phyloP scores from a whole-genome alignment of 495 filamentous ascomycete species.

The Barbatosphaeria neglecta region DNA sequence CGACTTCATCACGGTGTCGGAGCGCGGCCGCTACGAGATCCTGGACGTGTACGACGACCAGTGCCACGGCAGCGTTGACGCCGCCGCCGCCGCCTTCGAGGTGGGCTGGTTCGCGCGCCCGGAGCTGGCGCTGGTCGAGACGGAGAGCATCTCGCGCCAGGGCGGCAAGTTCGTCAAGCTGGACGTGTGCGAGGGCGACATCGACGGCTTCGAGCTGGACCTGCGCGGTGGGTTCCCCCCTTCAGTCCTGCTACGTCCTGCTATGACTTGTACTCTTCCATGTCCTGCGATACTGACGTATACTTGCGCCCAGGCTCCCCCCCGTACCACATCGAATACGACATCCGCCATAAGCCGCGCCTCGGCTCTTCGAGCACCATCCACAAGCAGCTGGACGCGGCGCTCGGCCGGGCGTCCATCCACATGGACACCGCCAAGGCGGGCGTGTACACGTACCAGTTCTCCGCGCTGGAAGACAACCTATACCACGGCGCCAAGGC shows the following conservation, averaged over 20 bases:
- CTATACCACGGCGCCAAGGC: constrained; percentile 65
- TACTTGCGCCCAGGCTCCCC: constrained; percentile 46
- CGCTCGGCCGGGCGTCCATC: constrained; percentile 58
- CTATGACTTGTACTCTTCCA: too few species aligned
- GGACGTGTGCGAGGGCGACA: constrained; percentile 89
- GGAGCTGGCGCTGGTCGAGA: constrained; percentile 52
- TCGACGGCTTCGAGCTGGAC: constrained; percentile 71
- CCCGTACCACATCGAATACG: constrained; percentile 77
- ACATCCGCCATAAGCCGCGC: constrained; percentile 54
- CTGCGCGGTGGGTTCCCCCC: constrained; percentile 49
- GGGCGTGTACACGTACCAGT: constrained; percentile 75
- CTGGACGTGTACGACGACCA: constrained; percentile 59
- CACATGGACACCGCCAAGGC: constrained; percentile 73
- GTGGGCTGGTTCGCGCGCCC: constrained; percentile 78
- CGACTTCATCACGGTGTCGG: constrained; percentile 50
- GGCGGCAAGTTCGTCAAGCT: constrained; percentile 50
- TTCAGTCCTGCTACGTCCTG: not conserved
- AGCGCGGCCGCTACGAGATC: constrained; percentile 68
- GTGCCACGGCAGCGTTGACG: constrained; percentile 71
- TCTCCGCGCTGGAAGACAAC: constrained; percentile 65
- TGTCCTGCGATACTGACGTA: constrained; percentile 6
- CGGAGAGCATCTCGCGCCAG: constrained; percentile 37
- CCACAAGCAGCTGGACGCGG: constrained; percentile 58
- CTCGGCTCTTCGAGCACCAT: constrained; percentile 48
- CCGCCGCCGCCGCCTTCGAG: constrained; percentile 58